phyloP scores from a whole-genome alignment of 192 early-diverging fungal genomes.

The Spinellus fusiger region DNA sequence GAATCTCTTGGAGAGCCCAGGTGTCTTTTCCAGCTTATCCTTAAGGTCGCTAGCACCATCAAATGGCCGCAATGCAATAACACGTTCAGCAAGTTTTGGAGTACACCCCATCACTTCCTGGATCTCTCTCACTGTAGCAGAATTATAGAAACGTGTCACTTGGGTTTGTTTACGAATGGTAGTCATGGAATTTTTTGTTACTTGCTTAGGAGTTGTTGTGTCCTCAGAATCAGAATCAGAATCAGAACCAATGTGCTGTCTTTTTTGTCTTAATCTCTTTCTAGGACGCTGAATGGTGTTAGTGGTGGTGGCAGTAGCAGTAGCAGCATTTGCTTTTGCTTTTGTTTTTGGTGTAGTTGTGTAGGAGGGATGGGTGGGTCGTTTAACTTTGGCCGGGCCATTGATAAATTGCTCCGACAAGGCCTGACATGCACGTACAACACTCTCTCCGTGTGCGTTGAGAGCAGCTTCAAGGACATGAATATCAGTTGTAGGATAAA shows the following conservation, averaged over 20 bases:
- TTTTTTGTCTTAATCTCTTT: background rate
- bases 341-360: background rate
- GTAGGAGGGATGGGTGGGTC: too few relatives aligned
- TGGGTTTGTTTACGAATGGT: background rate
- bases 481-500: background rate
- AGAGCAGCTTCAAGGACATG: background rate
- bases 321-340: background rate
- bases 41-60: slow-evolving; percentile 44
- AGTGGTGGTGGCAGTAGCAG: background rate
- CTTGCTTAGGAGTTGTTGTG: too few relatives aligned
- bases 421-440: background rate
- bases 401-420: background rate
- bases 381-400: too few relatives aligned
- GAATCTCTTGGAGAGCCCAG: slow-evolving; percentile 45
- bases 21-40: slow-evolving; percentile 41
- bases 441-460: background rate
- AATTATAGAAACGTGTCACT: slow-evolving; percentile 12
- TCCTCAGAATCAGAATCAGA: background rate
- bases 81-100: background rate
- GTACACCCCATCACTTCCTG: slow-evolving; percentile 21
- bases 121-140: slow-evolving; percentile 12
- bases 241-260: background rate
- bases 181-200: too few relatives aligned
- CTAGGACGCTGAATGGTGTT: background rate
- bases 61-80: slow-evolving; percentile 48